Percentiles rank a stretch among this genome's conserved stretches.
Evolutionary conservation across 1,284 basidiomycete genomes (phyloP).

Genomic region (Cutaneotrichosporon cyanovorans): DNA sequence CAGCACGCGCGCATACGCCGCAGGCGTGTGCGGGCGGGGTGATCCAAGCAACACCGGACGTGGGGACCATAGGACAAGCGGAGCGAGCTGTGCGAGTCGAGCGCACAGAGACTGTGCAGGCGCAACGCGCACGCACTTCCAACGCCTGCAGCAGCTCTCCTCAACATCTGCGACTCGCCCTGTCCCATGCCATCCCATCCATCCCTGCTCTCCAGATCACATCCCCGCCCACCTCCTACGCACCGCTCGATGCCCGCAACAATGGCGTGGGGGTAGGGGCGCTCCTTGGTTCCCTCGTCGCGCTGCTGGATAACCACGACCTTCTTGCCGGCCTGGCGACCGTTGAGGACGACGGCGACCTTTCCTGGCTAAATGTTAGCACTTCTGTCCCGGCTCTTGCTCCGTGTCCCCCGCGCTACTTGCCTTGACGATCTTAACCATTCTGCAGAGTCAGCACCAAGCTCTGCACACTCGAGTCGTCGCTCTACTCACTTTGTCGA

Average conservation of each 20-base stretch:
- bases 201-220: not conserved
- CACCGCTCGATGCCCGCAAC: slow-evolving; percentile 83
- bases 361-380: slow-evolving; percentile 56
- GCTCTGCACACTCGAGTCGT: not conserved
- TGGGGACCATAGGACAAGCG: too few relatives aligned
- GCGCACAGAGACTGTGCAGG: not conserved
- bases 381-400: too few relatives aligned
- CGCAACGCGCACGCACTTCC: not conserved
- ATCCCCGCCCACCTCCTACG: slow-evolving; percentile 8
- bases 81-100: not conserved
- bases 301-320: slow-evolving; percentile 91
- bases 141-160: too few relatives aligned
- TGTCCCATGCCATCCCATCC: not conserved
- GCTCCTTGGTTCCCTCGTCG: slow-evolving; percentile 79
- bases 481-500: not conserved
- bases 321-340: slow-evolving; percentile 97
- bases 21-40: too few relatives aligned
- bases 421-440: not conserved
- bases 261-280: slow-evolving; percentile 89
- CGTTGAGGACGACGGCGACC: slow-evolving; percentile 93
- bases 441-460: not conserved
- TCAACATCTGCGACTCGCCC: too few relatives aligned
- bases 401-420: too few relatives aligned
- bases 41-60: too few relatives aligned
- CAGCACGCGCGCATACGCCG: not conserved